Conservation (phyloP, 768 basidiomycete species). For the Rhodotorula kratochvilovae region DNA sequence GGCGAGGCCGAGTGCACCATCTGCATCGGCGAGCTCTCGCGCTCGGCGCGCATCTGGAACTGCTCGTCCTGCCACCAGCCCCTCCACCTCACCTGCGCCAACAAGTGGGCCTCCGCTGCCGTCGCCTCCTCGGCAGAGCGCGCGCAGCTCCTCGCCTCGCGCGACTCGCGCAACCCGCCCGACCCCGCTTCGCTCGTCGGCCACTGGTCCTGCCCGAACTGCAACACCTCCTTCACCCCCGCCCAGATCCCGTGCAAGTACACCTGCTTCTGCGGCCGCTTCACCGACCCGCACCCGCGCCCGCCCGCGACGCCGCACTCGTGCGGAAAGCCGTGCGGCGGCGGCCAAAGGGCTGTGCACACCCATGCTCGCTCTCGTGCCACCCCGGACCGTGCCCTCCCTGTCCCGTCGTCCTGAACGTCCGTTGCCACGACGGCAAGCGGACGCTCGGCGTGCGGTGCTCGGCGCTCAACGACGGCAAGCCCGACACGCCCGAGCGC, state of each 20-base stretch:
- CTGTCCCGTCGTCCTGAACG: conserved; percentile 70
- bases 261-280: conserved; percentile 80
- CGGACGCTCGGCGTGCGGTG: conserved; percentile 60
- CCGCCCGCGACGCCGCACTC: conserved; percentile 59
- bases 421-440: conserved; percentile 73
- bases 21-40: conserved; percentile 75
- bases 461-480: conserved; percentile 48
- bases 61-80: conserved; percentile 82
- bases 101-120: conserved; percentile 78
- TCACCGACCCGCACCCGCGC: conserved; percentile 65
- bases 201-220: conserved; percentile 91
- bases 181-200: conserved; percentile 53
- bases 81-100: conserved; percentile 88
- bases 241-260: conserved; percentile 40
- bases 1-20: conserved; percentile 62
- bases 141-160: conserved; percentile 20
- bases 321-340: conserved; percentile 62
- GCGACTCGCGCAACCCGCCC: conserved; percentile 48
- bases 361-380: conserved; percentile 70
- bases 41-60: conserved; percentile 78
- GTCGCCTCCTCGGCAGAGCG: conserved; percentile 32
- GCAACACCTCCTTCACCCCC: conserved; percentile 60
- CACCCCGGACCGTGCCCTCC: conserved; percentile 97
- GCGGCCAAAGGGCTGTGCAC: conserved; percentile 58
- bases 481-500: conserved; percentile 37